Percentiles rank a stretch among this genome's conserved stretches.
Evolutionary conservation across 169 alveolate species (phyloP).

Genomic region (Plasmodium fragile): DNA sequence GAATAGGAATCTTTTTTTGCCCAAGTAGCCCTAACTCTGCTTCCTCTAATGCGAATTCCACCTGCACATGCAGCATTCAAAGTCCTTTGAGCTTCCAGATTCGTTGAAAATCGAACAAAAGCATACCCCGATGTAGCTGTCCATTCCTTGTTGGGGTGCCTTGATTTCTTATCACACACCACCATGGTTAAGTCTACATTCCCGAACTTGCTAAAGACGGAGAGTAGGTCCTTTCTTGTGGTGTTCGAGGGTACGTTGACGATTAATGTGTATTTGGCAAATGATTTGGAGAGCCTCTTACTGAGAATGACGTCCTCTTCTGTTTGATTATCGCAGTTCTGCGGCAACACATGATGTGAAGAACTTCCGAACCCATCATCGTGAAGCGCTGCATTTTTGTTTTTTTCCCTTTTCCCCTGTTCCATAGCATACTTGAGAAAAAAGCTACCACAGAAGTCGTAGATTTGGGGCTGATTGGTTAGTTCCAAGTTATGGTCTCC

Average conservation of each 20-base stretch:
- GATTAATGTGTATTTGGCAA: slow-evolving; percentile 78
- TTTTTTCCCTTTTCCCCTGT: background rate
- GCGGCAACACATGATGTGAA: background rate
- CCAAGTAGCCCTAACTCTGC: slow-evolving; percentile 83
- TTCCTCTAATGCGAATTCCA: slow-evolving; percentile 77
- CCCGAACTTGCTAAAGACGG: slow-evolving; percentile 80
- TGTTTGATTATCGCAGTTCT: background rate
- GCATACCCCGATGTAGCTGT: slow-evolving; percentile 84
- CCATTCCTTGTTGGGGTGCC: slow-evolving; percentile 85
- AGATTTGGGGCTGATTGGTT: background rate
- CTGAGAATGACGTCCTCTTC: background rate
- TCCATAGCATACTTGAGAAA: background rate
- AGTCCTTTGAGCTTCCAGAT: slow-evolving; percentile 76
- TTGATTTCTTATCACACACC: slow-evolving; percentile 80
- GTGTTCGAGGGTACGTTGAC: slow-evolving; percentile 83
- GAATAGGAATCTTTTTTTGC: slow-evolving; percentile 83
- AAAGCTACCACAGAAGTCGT: background rate
- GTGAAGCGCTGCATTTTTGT: background rate
- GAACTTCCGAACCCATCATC: background rate
- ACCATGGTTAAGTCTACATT: slow-evolving; percentile 81
- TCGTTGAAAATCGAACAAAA: slow-evolving; percentile 80
- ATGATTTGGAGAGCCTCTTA: background rate
- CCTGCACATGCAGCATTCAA: slow-evolving; percentile 78
- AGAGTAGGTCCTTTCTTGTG: slow-evolving; percentile 77
- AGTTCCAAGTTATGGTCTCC: background rate